Percentiles rank a stretch among this genome's conserved stretches.
These are phyloP conservation scores for Cyclotella sp. DNA, from an alignment of 108 stramenopile genomes.

Conservation along the genomic window DNA sequence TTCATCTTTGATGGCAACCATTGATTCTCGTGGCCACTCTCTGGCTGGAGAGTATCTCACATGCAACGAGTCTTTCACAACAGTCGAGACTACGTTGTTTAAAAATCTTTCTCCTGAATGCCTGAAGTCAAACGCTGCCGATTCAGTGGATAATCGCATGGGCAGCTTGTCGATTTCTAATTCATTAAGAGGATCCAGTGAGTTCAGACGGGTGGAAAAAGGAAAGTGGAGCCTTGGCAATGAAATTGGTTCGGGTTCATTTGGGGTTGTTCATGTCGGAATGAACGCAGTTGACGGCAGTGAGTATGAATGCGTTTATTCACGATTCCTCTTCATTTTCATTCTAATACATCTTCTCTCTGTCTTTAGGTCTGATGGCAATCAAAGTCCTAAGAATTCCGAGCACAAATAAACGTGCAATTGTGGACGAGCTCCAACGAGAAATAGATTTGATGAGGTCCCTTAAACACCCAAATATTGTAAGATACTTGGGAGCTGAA, in stretches of 20 bases:
- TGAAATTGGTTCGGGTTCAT: constrained; percentile 92
- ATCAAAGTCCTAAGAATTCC: constrained; percentile 39
- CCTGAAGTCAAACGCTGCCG: constrained; percentile 18
- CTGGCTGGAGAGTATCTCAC: constrained; percentile 1
- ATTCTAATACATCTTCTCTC: not conserved
- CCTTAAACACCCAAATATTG: constrained; percentile 92
- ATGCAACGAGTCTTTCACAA: constrained; percentile 15
- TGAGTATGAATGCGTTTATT: constrained; percentile 15
- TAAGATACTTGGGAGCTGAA: constrained; percentile 92
- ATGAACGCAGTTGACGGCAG: constrained; percentile 91
- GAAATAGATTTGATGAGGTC: constrained; percentile 92
- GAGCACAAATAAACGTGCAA: constrained; percentile 45
- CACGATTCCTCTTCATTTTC: not conserved
- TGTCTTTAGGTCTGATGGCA: constrained; percentile 33
- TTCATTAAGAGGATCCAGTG: constrained; percentile 6
- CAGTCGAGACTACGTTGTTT: constrained; percentile 29
- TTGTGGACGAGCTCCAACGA: constrained; percentile 66
- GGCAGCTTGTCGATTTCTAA: constrained; percentile 23
- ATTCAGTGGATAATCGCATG: constrained; percentile 19
- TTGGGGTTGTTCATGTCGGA: constrained; percentile 94
- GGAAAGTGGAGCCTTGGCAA: constrained; percentile 92
- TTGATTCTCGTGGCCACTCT: constrained; percentile 1
- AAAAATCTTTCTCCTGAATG: constrained; percentile 46
- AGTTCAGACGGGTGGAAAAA: constrained; percentile 51
- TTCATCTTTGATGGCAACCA: not conserved